Evolutionary conservation across 495 filamentous ascomycete species (phyloP).

Genomic region (Barbatosphaeria neglecta): DNA sequence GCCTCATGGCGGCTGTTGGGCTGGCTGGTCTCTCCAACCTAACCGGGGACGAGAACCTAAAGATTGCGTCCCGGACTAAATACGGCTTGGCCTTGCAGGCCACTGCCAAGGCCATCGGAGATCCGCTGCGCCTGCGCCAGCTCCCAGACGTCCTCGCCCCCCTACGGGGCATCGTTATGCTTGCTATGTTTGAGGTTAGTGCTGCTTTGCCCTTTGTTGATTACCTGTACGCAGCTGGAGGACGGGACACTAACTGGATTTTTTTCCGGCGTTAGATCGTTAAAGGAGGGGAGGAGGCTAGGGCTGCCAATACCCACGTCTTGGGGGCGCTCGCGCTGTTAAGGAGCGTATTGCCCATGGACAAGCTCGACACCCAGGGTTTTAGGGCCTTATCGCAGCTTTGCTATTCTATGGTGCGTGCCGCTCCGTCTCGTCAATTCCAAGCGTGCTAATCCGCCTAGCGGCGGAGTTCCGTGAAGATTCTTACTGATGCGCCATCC

Average conservation of each 20-base stretch:
- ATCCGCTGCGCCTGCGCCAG: conserved; percentile 8
- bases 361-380: conserved; percentile 13
- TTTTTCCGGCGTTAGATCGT: conserved; percentile 11
- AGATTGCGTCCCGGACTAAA: conserved; percentile 23
- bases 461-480: conserved; percentile 5
- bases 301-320: conserved; percentile 29
- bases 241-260: not conserved
- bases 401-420: conserved; percentile 29
- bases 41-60: conserved; percentile 28
- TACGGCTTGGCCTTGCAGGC: conserved; percentile 28
- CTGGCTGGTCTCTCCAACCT: conserved; percentile 32
- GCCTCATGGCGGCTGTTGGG: conserved; percentile 35
- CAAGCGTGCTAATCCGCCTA: no score
- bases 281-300: conserved; percentile 17
- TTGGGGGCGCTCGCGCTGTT: conserved; percentile 32
- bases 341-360: conserved; percentile 18
- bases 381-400: conserved; percentile 27
- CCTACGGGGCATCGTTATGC: conserved; percentile 26
- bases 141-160: conserved; percentile 9
- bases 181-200: conserved; percentile 36
- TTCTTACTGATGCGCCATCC: no score
- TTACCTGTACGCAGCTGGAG: conserved; percentile 8
- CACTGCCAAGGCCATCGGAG: conserved; percentile 21
- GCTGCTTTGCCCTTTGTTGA: not conserved
- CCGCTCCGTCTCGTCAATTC: no score